Evolutionary conservation across 2,329 filamentous ascomycete genomes (phyloP).

Genomic region (Colletotrichum trifolii): DNA sequence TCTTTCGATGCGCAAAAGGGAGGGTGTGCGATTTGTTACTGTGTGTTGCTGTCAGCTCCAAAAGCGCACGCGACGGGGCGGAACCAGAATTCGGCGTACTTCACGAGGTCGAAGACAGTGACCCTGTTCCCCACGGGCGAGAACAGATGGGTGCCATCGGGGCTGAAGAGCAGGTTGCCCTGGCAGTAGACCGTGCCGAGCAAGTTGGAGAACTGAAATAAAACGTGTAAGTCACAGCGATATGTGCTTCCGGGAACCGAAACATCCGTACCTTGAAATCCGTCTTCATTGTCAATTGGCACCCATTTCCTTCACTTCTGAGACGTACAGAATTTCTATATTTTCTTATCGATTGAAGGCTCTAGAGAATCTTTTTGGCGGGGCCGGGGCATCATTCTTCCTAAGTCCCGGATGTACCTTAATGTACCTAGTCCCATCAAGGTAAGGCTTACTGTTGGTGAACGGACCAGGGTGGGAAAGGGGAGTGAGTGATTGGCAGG

Average conservation of each 20-base stretch:
- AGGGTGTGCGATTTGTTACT: constrained; percentile 91
- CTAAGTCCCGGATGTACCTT: constrained; percentile 32
- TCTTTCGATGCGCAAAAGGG: constrained; percentile 91
- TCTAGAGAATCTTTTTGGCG: constrained; percentile 42
- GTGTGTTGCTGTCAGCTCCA: constrained; percentile 3
- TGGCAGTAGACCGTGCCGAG: constrained; percentile 98
- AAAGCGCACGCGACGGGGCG: background rate
- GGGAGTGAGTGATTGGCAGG: constrained; percentile 37
- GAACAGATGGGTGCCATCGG: constrained; percentile 93
- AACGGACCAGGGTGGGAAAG: constrained; percentile 30
- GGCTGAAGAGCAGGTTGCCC: constrained; percentile 96
- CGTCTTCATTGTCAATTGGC: constrained; percentile 85
- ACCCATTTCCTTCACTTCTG: constrained; percentile 44
- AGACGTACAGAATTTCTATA: constrained; percentile 28
- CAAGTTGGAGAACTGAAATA: constrained; percentile 91
- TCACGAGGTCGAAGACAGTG: constrained; percentile 94
- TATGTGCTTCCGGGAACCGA: background rate
- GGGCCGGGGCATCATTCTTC: constrained; percentile 50
- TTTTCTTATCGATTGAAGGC: constrained; percentile 49
- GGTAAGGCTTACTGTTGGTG: constrained; percentile 11
- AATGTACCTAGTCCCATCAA: background rate
- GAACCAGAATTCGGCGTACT: constrained; percentile 65
- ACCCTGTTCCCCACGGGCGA: constrained; percentile 97
- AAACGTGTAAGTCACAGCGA: background rate
- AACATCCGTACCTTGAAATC: constrained; percentile 84